Conservation (phyloP, 2,329 filamentous ascomycete genomes). For the Calonectria multiphialidica region DNA sequence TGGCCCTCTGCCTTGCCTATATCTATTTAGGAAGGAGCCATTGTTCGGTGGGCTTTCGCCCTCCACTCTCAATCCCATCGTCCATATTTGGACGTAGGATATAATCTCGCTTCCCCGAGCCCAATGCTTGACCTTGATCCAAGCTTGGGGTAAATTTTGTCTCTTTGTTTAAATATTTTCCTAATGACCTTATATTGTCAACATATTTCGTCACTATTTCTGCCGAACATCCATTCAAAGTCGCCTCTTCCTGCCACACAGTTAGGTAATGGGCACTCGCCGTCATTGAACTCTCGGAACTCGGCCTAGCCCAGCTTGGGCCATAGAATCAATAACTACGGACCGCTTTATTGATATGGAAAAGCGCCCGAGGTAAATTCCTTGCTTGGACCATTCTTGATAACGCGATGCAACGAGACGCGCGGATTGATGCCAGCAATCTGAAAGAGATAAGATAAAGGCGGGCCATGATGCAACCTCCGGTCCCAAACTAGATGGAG, state of each 20-base stretch:
- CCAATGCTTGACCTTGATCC: not conserved
- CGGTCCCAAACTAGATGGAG: not conserved
- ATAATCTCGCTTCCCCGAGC: conserved; percentile 9
- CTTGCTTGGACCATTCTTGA: not conserved
- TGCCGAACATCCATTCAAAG: not conserved
- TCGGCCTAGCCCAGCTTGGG: not conserved
- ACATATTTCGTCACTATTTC: not conserved
- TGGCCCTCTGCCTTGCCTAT: not conserved
- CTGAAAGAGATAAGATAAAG: not conserved
- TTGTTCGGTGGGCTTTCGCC: not conserved
- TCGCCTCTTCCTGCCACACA: not conserved
- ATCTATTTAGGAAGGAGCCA: not conserved
- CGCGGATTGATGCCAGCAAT: not conserved
- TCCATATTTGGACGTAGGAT: not conserved
- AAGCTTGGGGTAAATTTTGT: not conserved
- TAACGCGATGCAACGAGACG: not conserved
- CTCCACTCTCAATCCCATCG: not conserved
- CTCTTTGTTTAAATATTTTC: not conserved
- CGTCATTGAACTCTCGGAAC: not conserved
- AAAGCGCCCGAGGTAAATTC: not conserved
- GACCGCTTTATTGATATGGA: not conserved
- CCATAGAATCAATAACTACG: too few relatives aligned
- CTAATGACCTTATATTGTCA: not conserved
- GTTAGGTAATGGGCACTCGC: too few relatives aligned
- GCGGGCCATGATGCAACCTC: not conserved